Base-by-base conservation (phyloP, 2,329 filamentous ascomycete genomes). In the Sodiomyces alkalinus region DNA sequence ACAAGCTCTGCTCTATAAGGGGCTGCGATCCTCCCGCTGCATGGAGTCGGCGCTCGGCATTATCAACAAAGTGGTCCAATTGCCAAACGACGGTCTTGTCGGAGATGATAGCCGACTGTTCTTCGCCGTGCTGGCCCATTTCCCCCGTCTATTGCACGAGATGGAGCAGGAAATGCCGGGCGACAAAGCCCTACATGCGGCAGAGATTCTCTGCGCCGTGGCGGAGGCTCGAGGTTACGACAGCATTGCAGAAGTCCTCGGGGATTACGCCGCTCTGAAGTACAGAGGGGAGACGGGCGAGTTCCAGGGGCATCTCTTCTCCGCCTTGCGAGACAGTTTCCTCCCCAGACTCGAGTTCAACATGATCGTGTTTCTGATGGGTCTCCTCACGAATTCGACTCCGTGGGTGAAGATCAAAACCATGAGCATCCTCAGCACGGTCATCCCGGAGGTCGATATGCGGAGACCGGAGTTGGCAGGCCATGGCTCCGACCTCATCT, bases 401-500 rank as follows among this genome's bases (percentile, higher is more conserved):
- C 68, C 80, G 3, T 94, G 85, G 81, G 80, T 96, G 51, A 92
- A 92, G 48, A 62, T 86, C 23, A 87, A 90, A 56, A 85, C 81
- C 0, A 92, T 98, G 80, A 77, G 82, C 34, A 74, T 96, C 9
- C 68, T 98, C 0, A 80, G 80, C 43, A 68, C 80, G 13, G 60
- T 93, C 33, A 80, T 98, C 26, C 82, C 85, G 0, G 78, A 87
- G 29, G 80, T 94, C 18, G 86, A 98, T 45, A 92, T 96, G 80
- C 76, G 78, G 31, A 86, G 86, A 42, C 74, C 80, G 0, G 86
- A 93, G 39, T 81, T 98, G 37, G 80, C 85, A 4, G 77, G 74
- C 6, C 85, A 96, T 49, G 87, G 90, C 0, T 86, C 87, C 1
- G 92, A 98, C 52, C 66, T 98, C 26, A 92, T 98, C 31, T 94